phyloP scores from a whole-genome alignment of 352 stramenopile species.

The Globisporangium iwayamae region DNA sequence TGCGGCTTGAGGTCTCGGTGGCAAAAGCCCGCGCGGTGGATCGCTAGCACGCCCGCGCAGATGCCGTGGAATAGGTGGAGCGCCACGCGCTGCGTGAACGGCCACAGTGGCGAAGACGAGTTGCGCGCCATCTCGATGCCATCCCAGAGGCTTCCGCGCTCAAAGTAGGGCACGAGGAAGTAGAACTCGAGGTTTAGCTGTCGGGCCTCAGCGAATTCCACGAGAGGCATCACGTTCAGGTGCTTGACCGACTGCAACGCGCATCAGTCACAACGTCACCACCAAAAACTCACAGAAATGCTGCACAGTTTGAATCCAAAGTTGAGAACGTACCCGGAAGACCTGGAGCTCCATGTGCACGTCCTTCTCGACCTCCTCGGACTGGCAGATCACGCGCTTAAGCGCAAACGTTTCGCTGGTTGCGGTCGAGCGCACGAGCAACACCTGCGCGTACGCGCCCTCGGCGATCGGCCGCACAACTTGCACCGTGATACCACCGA shows the following conservation, averaged over 20 bases:
- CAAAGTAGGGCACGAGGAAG: constrained; percentile 85
- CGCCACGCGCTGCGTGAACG: constrained; percentile 78
- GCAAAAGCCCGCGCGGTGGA: constrained; percentile 79
- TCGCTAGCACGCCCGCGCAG: constrained; percentile 63
- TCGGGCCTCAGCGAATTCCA: constrained; percentile 73
- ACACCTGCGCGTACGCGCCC: constrained; percentile 74
- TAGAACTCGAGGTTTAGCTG: constrained; percentile 76
- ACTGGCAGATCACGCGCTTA: constrained; percentile 82
- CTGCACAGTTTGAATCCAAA: not conserved
- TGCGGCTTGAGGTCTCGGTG: constrained; percentile 86
- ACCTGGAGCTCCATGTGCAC: constrained; percentile 78
- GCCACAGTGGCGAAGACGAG: constrained; percentile 76
- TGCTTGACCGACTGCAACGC: constrained; percentile 62
- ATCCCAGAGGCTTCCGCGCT: constrained; percentile 80
- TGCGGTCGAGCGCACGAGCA: constrained; percentile 66
- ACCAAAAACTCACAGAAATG: not conserved
- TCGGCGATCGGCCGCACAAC: constrained; percentile 72
- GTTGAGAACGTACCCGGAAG: constrained; percentile 40
- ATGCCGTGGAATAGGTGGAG: constrained; percentile 85
- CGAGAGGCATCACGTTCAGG: constrained; percentile 73
- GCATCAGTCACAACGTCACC: not conserved
- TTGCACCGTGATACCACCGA: constrained; percentile 65
- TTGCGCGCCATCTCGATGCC: constrained; percentile 55
- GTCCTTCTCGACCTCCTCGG: constrained; percentile 71
- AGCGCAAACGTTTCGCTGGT: constrained; percentile 75